Conservation (phyloP, 371 early-diverging fungal genomes). For the Mortierella sp. region DNA sequence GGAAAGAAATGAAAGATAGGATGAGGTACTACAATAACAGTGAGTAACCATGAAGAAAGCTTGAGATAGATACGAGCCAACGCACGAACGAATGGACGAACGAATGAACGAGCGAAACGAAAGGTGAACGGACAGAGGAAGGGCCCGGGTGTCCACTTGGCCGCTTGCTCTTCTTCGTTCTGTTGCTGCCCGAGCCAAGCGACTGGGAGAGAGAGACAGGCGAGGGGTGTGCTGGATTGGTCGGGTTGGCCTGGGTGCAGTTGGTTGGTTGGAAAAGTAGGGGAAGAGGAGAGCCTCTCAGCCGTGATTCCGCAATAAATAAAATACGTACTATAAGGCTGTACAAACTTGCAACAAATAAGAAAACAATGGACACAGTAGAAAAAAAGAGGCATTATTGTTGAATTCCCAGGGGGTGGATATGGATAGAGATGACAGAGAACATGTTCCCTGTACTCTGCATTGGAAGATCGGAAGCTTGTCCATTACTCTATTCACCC, state of each 20-base stretch:
- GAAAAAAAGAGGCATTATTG: too few relatives aligned
- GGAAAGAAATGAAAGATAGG: neutral
- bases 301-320: neutral
- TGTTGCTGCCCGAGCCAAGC: neutral
- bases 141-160: neutral
- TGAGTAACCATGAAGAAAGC: neutral
- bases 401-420: neutral
- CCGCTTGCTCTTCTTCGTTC: too few relatives aligned
- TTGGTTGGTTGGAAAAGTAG: constrained; percentile 6
- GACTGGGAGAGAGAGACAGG: neutral
- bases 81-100: neutral
- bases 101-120: neutral
- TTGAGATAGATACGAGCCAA: too few relatives aligned
- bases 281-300: neutral
- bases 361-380: neutral
- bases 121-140: neutral
- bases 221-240: neutral
- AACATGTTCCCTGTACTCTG: too few relatives aligned
- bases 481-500: too few relatives aligned
- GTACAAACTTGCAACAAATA: neutral
- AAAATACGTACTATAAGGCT: neutral
- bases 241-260: constrained; percentile 10
- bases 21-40: neutral
- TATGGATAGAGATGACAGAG: too few relatives aligned
- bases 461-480: too few relatives aligned